phyloP scores from a whole-genome alignment of 2,329 filamentous ascomycete genomes.

The Ceratocystis colombiana region DNA sequence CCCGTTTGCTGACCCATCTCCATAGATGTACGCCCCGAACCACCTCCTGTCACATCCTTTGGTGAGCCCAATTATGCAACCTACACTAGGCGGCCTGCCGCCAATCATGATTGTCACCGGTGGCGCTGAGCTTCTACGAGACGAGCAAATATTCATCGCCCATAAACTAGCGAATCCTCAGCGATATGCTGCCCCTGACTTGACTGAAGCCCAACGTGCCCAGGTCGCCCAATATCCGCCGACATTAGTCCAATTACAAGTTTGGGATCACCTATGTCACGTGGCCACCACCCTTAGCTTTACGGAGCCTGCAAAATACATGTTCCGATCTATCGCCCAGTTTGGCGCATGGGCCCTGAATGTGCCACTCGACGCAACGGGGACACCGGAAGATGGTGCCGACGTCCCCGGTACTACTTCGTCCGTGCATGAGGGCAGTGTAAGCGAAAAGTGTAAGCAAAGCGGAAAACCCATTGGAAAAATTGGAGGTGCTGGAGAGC shows the following conservation, averaged over 20 bases:
- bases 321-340: slow-evolving; percentile 86
- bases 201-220: slow-evolving; percentile 53
- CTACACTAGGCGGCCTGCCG: slow-evolving; percentile 79
- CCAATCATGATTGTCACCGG: slow-evolving; percentile 79
- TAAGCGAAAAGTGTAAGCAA: slow-evolving; percentile 28
- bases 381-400: neutral
- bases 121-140: slow-evolving; percentile 77
- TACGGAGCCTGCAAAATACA: slow-evolving; percentile 88
- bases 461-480: slow-evolving; percentile 25
- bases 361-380: slow-evolving; percentile 62
- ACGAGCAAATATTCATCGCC: slow-evolving; percentile 90
- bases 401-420: slow-evolving; percentile 36
- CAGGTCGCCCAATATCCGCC: slow-evolving; percentile 59
- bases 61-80: slow-evolving; percentile 79
- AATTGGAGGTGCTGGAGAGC: slow-evolving; percentile 78
- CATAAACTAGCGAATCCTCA: slow-evolving; percentile 85
- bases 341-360: slow-evolving; percentile 89
- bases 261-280: slow-evolving; percentile 94
- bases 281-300: slow-evolving; percentile 90
- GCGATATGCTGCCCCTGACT: slow-evolving; percentile 56
- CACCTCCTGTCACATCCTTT: slow-evolving; percentile 75
- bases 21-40: slow-evolving; percentile 68
- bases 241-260: slow-evolving; percentile 85
- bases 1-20: slow-evolving; percentile 29
- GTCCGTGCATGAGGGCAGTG: slow-evolving; percentile 36